Conservation (phyloP, 2,329 filamentous ascomycete genomes). For the Colletotrichum gigasporum region DNA sequence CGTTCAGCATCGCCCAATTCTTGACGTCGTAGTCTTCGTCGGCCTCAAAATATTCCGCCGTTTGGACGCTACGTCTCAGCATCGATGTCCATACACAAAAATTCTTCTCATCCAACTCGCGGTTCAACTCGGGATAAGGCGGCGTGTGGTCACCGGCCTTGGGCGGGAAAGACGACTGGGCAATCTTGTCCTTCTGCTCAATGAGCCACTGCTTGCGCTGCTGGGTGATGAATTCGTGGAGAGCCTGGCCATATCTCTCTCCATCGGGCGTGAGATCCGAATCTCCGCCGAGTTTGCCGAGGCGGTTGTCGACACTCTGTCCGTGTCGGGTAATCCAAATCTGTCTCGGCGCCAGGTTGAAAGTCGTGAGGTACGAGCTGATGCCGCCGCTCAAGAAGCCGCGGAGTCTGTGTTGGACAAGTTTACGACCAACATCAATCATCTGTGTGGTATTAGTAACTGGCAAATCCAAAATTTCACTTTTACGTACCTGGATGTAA, state of each 20-base stretch:
- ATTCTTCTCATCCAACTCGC: conserved; percentile 79
- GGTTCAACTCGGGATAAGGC: conserved; percentile 86
- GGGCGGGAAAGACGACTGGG: conserved; percentile 86
- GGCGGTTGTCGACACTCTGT: conserved; percentile 86
- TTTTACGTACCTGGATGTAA: conserved; percentile 80
- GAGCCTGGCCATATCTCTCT: conserved; percentile 77
- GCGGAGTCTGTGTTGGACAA: conserved; percentile 88
- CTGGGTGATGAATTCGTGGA: conserved; percentile 84
- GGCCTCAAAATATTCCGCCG: conserved; percentile 85
- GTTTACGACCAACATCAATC: conserved; percentile 95
- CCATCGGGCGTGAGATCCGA: conserved; percentile 85
- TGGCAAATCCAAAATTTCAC: too few relatives aligned
- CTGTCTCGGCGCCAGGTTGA: conserved; percentile 93
- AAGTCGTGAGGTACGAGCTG: conserved; percentile 94
- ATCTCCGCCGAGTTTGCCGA: conserved; percentile 91
- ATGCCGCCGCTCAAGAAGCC: conserved; percentile 94
- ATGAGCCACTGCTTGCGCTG: conserved; percentile 85
- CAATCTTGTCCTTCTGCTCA: conserved; percentile 81
- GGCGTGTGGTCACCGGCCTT: conserved; percentile 91
- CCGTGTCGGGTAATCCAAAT: conserved; percentile 99
- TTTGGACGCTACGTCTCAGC: conserved; percentile 89
- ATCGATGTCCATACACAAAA: conserved; percentile 99
- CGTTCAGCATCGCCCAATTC: conserved; percentile 97
- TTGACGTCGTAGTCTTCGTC: conserved; percentile 98
- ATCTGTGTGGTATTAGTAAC: conserved; percentile 64